Evolutionary conservation across 208 protist genomes (phyloP).

Genomic region (Acanthamoeba lenticulata): DNA sequence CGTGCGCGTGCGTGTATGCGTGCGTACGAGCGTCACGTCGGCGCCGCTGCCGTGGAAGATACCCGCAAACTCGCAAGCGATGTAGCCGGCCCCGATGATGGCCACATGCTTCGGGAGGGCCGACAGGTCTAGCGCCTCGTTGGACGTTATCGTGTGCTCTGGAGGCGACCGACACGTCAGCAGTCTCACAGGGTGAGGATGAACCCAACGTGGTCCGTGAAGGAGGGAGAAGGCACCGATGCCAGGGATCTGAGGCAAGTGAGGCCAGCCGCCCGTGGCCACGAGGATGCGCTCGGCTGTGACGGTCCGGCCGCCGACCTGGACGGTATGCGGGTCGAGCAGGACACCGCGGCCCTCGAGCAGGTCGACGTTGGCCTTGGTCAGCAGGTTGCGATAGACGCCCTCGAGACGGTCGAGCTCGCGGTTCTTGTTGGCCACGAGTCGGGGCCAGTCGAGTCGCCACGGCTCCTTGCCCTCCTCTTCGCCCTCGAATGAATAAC

Average conservation of each 20-base stretch:
- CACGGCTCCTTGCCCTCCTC: too few relatives aligned
- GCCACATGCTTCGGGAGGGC: slow-evolving; percentile 70
- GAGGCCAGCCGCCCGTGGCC: slow-evolving; percentile 80
- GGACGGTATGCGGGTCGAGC: slow-evolving; percentile 75
- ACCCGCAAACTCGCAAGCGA: slow-evolving; percentile 75
- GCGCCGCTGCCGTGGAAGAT: slow-evolving; percentile 30
- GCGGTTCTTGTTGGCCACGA: background rate
- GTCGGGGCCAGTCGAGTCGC: background rate
- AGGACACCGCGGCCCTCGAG: slow-evolving; percentile 81
- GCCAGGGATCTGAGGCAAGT: slow-evolving; percentile 69
- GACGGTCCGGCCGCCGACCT: slow-evolving; percentile 68
- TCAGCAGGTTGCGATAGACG: slow-evolving; percentile 23
- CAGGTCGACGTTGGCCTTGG: slow-evolving; percentile 38
- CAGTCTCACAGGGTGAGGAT: too few relatives aligned
- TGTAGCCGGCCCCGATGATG: slow-evolving; percentile 86
- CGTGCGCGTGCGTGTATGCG: too few relatives aligned
- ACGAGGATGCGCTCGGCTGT: slow-evolving; percentile 85
- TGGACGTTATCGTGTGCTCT: slow-evolving; percentile 78
- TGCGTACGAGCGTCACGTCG: background rate
- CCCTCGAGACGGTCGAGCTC: slow-evolving; percentile 5
- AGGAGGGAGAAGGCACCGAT: too few relatives aligned
- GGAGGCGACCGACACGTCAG: background rate
- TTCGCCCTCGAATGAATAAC: background rate
- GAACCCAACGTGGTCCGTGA: too few relatives aligned
- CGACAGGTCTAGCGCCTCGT: slow-evolving; percentile 85